Evolutionary conservation across 2,329 filamentous ascomycete species (phyloP).

Genomic region (Colletotrichum endophyticum): DNA sequence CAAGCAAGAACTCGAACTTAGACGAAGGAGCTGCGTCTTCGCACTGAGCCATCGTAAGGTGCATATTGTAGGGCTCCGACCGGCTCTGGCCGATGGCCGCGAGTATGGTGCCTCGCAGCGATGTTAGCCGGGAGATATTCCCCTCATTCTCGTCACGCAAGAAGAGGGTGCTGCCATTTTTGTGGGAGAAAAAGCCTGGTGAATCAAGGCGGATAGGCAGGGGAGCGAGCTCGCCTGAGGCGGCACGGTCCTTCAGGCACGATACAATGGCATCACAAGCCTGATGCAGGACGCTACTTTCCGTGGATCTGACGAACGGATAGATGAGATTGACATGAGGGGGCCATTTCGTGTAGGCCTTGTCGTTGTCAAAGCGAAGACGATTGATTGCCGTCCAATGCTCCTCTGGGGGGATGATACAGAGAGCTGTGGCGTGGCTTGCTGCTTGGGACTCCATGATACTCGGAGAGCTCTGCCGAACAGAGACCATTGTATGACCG

Average conservation of each 20-base stretch:
- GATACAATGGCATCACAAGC: conserved; percentile 46
- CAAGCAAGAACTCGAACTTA: conserved; percentile 54
- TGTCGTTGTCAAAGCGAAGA: conserved; percentile 67
- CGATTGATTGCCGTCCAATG: conserved; percentile 55
- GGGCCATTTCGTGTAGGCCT: conserved; percentile 65
- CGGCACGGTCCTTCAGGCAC: conserved; percentile 26
- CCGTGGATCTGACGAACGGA: conserved; percentile 57
- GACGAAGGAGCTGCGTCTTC: conserved; percentile 44
- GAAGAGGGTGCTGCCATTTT: conserved; percentile 55
- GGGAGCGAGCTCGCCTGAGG: neutral
- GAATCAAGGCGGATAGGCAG: conserved; percentile 39
- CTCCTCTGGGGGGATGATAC: conserved; percentile 58
- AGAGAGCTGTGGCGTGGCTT: conserved; percentile 63
- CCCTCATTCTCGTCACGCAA: conserved; percentile 35
- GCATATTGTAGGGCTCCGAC: conserved; percentile 42
- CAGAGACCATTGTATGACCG: neutral
- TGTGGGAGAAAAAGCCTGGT: conserved; percentile 53
- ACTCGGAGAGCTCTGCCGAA: neutral
- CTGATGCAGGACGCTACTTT: conserved; percentile 44
- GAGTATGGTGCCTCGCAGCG: conserved; percentile 40
- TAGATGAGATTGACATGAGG: conserved; percentile 72
- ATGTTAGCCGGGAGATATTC: conserved; percentile 26
- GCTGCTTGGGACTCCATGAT: neutral
- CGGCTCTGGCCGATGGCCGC: conserved; percentile 35
- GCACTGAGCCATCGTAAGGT: conserved; percentile 67